Percentiles rank a stretch among this genome's conserved stretches.
phyloP scores from a whole-genome alignment of 495 filamentous ascomycete genomes.

The Recurvomyces mirabilis region DNA sequence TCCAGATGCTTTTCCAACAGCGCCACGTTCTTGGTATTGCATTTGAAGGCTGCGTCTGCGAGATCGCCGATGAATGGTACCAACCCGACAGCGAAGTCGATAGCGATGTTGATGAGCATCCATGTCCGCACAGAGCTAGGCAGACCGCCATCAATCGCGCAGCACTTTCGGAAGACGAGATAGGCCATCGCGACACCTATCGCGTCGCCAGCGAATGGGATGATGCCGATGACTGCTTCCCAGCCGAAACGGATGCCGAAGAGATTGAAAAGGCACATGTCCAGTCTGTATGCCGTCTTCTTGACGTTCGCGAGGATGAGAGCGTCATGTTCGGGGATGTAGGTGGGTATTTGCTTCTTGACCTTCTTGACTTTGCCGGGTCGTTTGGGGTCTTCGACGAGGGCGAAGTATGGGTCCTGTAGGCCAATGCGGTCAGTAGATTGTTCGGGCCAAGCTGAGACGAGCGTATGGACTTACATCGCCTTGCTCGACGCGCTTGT shows the following conservation, averaged over 20 bases:
- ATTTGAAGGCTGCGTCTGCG: conserved; percentile 46
- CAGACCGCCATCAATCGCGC: conserved; percentile 60
- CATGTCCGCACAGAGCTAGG: conserved; percentile 40
- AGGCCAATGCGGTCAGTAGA: conserved; percentile 2
- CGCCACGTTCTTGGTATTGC: conserved; percentile 29
- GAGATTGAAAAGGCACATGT: conserved; percentile 66
- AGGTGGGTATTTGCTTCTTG: conserved; percentile 33
- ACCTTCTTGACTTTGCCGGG: conserved; percentile 32
- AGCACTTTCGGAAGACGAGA: conserved; percentile 56
- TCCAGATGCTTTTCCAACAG: conserved; percentile 29
- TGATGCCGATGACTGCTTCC: conserved; percentile 65
- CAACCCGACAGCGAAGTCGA: conserved; percentile 74
- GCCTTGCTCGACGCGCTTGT: conserved; percentile 22
- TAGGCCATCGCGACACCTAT: conserved; percentile 57
- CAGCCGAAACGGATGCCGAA: conserved; percentile 72
- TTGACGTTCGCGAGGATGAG: conserved; percentile 71
- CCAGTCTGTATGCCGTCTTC: conserved; percentile 66
- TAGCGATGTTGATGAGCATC: conserved; percentile 66
- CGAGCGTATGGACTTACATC: conserved; percentile 11
- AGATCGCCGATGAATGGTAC: conserved; percentile 80
- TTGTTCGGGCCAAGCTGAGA: no score
- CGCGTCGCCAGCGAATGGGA: conserved; percentile 68
- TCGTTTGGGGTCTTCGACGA: conserved; percentile 22
- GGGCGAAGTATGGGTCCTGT: conserved; percentile 34
- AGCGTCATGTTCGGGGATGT: conserved; percentile 65